Evolutionary conservation across 805 yeast genomes (phyloP), one percentile per base, ranked within the genome.

Genomic region (Lachancea kluyveri): DNA sequence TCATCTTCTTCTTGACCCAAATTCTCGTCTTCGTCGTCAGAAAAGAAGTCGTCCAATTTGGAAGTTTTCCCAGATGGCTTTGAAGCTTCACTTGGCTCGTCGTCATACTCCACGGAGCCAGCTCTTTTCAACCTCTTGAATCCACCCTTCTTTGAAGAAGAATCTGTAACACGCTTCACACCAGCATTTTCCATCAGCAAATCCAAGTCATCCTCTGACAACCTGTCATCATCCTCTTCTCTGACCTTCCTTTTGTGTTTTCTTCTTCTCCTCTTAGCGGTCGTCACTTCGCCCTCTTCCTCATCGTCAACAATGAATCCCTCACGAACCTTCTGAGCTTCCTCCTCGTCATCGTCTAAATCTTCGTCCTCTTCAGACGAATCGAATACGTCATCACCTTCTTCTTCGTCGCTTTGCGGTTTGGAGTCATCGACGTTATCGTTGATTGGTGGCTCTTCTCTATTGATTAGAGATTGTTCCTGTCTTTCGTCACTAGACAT

Each of bases 141-240:
- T 32, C 41, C 54, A 14, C 60, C 61, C n/a, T 29, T 35, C 45
- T 75, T 72, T 17, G 68, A 57, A 25, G 64, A 59, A 15, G 68
- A 54, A 28, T 45, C 50, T 1, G 49, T 56, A 1, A 61, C 46
- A 13, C 78, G 72, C 21, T 65, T 62, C n/a, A 74, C 79, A 22
- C 96, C 96, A 0, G 92, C 74, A 55, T 86, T 88, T 60, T 88
- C 97, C 73, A 87, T 71, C 35, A 92, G 67, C 26, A 92, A 70
- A 45, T 90, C 97, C 48, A 92, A 70, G 58, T 92, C 98, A 60
- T 92, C 98, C 57, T 90, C 96, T 51, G 92, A 96, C 31, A 92
- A 68, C 42, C 77, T 87, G 42, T 72, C 81, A 27, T 72, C 72
- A 24, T 68, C 73, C 6, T 65, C 67, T 42, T 57, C 67, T 55